Evolutionary conservation across 768 basidiomycete species (phyloP).

Genomic region (Lactifluus subvellereus): DNA sequence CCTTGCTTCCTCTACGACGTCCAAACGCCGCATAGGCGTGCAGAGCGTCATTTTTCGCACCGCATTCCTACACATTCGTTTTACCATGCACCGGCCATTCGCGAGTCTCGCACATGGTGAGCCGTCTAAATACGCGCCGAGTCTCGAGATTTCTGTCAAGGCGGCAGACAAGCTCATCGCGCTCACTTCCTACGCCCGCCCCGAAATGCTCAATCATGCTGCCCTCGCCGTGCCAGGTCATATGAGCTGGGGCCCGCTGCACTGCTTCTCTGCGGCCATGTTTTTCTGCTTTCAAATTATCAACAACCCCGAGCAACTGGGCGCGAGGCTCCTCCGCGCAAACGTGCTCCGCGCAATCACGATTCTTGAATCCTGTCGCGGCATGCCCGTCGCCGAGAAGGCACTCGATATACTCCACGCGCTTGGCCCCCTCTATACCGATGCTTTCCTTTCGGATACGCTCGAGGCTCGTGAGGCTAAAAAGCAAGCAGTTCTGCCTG

Average conservation of each 20-base stretch:
- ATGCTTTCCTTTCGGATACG: conserved; percentile 43
- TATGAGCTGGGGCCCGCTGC: conserved; percentile 72
- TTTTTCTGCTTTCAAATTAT: conserved; percentile 81
- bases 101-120: conserved; percentile 37
- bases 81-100: conserved; percentile 71
- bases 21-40: conserved; percentile 55
- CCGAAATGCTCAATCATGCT: conserved; percentile 60
- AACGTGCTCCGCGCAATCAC: conserved; percentile 61
- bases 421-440: conserved; percentile 59
- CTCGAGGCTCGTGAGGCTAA: conserved; percentile 44
- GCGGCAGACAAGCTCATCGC: conserved; percentile 39
- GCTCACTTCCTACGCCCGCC: conserved; percentile 62
- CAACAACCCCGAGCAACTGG: conserved; percentile 67
- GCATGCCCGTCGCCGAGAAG: conserved; percentile 57
- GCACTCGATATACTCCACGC: conserved; percentile 57
- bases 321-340: conserved; percentile 60
- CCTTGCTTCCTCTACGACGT: conserved; percentile 50
- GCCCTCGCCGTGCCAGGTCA: conserved; percentile 67
- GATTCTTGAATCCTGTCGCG: conserved; percentile 54
- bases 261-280: conserved; percentile 75
- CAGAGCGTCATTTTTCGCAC: conserved; percentile 70
- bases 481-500: conserved; percentile 49
- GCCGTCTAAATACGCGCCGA: conserved; percentile 2
- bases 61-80: conserved; percentile 69
- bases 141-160: conserved; percentile 60